Evolutionary conservation across 2,329 filamentous ascomycete genomes (phyloP), one percentile per base, ranked within the genome.

Genomic region (Lachnellula arida): DNA sequence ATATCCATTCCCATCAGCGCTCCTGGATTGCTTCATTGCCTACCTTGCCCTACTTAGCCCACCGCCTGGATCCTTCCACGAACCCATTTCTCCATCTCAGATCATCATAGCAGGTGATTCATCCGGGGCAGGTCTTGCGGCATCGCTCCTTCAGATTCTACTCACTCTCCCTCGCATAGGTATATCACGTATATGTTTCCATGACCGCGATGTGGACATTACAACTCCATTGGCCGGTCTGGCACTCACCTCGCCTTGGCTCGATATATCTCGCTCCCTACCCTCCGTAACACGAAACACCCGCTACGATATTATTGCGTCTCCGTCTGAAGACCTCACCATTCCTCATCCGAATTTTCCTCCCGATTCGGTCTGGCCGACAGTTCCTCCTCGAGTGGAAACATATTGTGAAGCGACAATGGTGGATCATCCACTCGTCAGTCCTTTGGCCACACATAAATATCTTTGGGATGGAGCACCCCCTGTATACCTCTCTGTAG

Each of bases 391-490:
- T 14, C 25, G 50, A 35, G 50, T 34, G 14, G 28, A 53, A 17
- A 25, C 43, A n/a, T 53, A 53, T 28, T 53, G 50, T 17, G 50
- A 53, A 8, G 23, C 28, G 4, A 9, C 42, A 4, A 46, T 46
- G 40, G 23, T 53, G 42, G 14, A 34, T 46, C 42, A 53, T 39
- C 50, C 42, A 6, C 43, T 53, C 11, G 32, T 32, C 8, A 37
- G 25, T 12, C 50, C 50, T 7, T 7, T 32, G 12, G 40, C 40
- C 12, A 43, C 50, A 17, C 43, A 28, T 8, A 43, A 53, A n/a
- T 44, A 44, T 44, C 42, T 44, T 15, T 53, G 50, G 50, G 43
- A 42, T 37, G 42, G 50, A 5, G 43, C 50, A 14, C 50, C 50
- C 12, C 50, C 50, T 14, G 28, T 53, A 22, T 53, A 43, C 15